Conservation (phyloP, 352 stramenopile species). For the Globisporangium polare region DNA sequence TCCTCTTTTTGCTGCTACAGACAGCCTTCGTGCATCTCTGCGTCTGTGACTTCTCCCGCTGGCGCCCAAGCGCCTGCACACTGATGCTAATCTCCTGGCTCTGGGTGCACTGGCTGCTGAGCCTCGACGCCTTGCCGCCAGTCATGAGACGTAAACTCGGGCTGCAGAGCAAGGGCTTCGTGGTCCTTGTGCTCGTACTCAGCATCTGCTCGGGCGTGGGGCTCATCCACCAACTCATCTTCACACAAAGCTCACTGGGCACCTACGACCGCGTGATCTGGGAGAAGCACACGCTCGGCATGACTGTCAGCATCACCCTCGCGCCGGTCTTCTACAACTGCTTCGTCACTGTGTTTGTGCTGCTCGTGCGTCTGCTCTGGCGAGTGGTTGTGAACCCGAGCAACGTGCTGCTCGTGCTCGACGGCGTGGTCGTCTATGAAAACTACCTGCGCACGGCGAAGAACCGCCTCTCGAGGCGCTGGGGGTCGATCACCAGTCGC, state of each 20-base stretch:
- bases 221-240: not conserved
- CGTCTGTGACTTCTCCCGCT: not conserved
- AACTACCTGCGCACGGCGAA: not conserved
- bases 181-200: not conserved
- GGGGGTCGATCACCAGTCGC: not conserved
- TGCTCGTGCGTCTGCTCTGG: not conserved
- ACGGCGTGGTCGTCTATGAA: not conserved
- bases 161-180: not conserved
- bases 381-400: not conserved
- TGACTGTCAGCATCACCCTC: not conserved
- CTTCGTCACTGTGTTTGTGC: not conserved
- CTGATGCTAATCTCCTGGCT: not conserved
- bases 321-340: not conserved
- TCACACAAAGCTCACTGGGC: no score
- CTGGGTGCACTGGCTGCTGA: not conserved
- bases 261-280: slow-evolving; percentile 1
- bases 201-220: not conserved
- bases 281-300: not conserved
- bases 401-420: not conserved
- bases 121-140: not conserved
- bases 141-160: not conserved
- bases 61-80: not conserved
- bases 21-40: not conserved
- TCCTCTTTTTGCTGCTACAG: not conserved
- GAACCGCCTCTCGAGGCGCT: not conserved